Conservation (phyloP, 2,329 filamentous ascomycete species). For the Nothophaeocryptopus gaeumannii region DNA sequence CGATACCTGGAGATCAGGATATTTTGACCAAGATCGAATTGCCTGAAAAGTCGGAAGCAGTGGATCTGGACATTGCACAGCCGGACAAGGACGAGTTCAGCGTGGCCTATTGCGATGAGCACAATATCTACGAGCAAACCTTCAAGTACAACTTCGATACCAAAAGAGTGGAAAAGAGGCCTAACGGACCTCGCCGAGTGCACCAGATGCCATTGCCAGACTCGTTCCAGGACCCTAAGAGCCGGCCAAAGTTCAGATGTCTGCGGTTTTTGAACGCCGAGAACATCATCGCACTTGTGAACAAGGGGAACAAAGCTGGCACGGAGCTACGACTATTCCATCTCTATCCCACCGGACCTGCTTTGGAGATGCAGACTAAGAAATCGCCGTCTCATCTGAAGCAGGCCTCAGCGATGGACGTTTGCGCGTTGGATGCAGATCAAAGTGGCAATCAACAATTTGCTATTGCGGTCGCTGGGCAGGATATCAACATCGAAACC, state of each 20-base stretch:
- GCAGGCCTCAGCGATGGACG: conserved; percentile 74
- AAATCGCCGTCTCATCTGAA: conserved; percentile 66
- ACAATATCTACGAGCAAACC: conserved; percentile 68
- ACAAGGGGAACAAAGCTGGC: conserved; percentile 53
- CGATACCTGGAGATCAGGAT: conserved; percentile 50
- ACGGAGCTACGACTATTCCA: conserved; percentile 56
- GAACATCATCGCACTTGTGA: conserved; percentile 55
- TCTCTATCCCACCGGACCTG: conserved; percentile 59
- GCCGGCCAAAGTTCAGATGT: conserved; percentile 53
- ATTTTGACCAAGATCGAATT: conserved; percentile 55
- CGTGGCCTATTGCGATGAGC: conserved; percentile 74
- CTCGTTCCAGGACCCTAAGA: conserved; percentile 23
- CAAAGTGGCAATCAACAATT: conserved; percentile 68
- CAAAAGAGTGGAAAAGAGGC: conserved; percentile 37
- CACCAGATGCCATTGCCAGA: conserved; percentile 41
- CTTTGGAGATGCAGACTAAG: conserved; percentile 50
- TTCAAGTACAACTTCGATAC: conserved; percentile 51
- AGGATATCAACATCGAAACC: conserved; percentile 74
- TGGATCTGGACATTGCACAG: conserved; percentile 69
- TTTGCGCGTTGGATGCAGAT: conserved; percentile 63
- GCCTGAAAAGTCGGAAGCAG: conserved; percentile 55
- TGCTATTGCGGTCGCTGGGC: conserved; percentile 74
- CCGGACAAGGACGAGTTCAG: conserved; percentile 62
- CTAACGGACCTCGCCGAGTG: conserved; percentile 44
- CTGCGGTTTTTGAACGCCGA: conserved; percentile 55